Conservation (phyloP, 163 green algal genomes). For the Chlorella variabilis region DNA sequence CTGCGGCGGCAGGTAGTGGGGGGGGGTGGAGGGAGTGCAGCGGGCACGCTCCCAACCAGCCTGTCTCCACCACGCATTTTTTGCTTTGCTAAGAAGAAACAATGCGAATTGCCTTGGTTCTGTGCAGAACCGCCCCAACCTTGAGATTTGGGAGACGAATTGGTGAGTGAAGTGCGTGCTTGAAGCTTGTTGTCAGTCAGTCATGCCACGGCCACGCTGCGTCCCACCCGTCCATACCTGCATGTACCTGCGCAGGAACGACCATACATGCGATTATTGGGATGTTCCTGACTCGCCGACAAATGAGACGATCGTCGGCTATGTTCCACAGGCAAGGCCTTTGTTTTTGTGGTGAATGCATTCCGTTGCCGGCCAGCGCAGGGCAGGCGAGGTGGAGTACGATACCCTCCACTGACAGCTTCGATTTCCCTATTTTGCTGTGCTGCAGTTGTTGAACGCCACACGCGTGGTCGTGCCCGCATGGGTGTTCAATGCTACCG, state of each 20-base stretch:
- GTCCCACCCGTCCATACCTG: too few relatives aligned
- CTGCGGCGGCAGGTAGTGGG: neutral
- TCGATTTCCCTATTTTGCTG: too few relatives aligned
- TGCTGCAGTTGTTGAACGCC: slow-evolving; percentile 4
- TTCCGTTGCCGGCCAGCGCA: neutral
- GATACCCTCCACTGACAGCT: too few relatives aligned
- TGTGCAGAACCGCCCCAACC: slow-evolving; percentile 9
- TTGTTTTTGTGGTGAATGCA: neutral
- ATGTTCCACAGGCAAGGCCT: neutral
- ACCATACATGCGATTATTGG: slow-evolving; percentile 12
- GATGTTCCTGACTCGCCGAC: too few relatives aligned
- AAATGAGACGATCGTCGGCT: neutral
- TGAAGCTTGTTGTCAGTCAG: too few relatives aligned
- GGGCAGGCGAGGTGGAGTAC: too few relatives aligned
- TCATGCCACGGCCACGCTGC: too few relatives aligned
- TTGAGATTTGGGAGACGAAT: neutral
- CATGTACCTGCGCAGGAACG: too few relatives aligned
- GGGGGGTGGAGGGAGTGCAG: too few relatives aligned
- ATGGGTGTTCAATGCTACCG: slow-evolving; percentile 3
- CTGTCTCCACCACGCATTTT: too few relatives aligned
- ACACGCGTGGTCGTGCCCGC: neutral
- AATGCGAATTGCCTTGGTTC: neutral
- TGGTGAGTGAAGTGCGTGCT: too few relatives aligned
- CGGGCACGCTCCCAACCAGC: too few relatives aligned
- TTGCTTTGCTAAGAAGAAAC: neutral